These are phyloP conservation scores for Cryptococcus depauperatus DNA, from an alignment of 1,284 basidiomycete species.

Conservation along the genomic window DNA sequence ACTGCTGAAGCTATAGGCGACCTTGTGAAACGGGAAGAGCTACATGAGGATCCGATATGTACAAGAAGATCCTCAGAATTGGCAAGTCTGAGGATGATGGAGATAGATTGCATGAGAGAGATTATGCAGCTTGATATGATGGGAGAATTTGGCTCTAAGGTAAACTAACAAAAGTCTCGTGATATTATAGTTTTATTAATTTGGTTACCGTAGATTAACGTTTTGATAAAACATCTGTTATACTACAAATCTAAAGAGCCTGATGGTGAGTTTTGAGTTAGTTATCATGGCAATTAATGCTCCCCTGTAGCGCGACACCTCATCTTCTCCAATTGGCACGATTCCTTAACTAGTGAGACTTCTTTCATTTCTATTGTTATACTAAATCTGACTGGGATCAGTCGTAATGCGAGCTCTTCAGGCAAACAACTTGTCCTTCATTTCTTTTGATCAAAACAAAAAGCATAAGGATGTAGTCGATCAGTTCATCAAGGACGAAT, in stretches of 20 bases:
- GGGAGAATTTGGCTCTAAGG: slow-evolving; percentile 43
- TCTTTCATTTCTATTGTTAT: neutral
- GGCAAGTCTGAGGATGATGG: slow-evolving; percentile 25
- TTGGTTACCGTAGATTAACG: slow-evolving; percentile 33
- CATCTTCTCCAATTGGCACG: slow-evolving; percentile 43
- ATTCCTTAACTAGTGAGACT: slow-evolving; percentile 37
- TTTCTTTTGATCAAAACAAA: slow-evolving; percentile 28
- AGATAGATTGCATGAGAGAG: slow-evolving; percentile 15
- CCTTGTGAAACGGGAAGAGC: neutral
- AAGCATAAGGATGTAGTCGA: slow-evolving; percentile 35
- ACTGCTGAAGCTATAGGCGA: slow-evolving; percentile 4
- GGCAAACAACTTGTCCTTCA: slow-evolving; percentile 32
- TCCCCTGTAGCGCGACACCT: slow-evolving; percentile 31
- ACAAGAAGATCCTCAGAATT: slow-evolving; percentile 18
- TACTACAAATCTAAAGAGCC: slow-evolving; percentile 22
- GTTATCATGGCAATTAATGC: too few species aligned
- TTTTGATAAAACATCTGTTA: slow-evolving; percentile 40
- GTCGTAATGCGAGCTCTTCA: slow-evolving; percentile 40
- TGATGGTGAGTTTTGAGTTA: slow-evolving; percentile 4
- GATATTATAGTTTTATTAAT: neutral
- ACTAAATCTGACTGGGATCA: neutral
- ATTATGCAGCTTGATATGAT: slow-evolving; percentile 32
- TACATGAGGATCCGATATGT: slow-evolving; percentile 9
- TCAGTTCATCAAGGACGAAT: slow-evolving; percentile 33
- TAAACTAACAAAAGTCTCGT: slow-evolving; percentile 1